Base-by-base conservation (phyloP, 129 eudicot genomes). In the Mikania micrantha region DNA sequence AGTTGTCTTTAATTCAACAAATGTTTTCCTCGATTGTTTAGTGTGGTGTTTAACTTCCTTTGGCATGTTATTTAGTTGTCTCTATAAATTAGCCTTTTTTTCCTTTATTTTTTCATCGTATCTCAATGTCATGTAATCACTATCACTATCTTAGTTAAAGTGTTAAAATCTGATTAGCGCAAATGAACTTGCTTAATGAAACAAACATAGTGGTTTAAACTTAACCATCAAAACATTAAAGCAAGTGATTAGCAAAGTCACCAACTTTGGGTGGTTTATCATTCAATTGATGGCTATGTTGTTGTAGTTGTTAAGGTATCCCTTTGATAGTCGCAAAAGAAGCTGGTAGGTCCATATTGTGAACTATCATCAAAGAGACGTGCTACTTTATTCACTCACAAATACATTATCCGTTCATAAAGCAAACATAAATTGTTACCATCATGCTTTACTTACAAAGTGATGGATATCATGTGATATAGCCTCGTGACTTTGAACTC, bases 181-280 rank as follows among this genome's bases (percentile, higher is more conserved):
- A 10, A 5, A 60, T 31, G 41, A 53, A 60, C 60, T 71, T 71
- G 76, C 69, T 71, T 42, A 60, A 59, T 58, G 41, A 28, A 42
- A 16, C 34, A 71, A 59, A 71, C 8, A 32, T 31, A 29, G 61
- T 60, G 64, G 73, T 67, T 67, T 17, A 67, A 67, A 71, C 58
- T 29, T 60, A 60, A 60, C 34, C 36, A 72, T 72, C 24, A 0
- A 16, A 4, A 31, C 19, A 56, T 68, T 17, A 53, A 69, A 69
- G 48, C 27, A 60, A 59, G 60, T 42, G 76, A 62, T 73, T 29
- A 62, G n/a, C 53, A 49, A 63, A 73, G 78, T 0, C 19, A 73
- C 78, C 78, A 38, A 63, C 64, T 73, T 64, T 63, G 44, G 56
- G 22, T 64, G 65, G 78, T 73, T 32, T 71, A 63, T 64, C 71